These are phyloP conservation scores for Dianthus caryophyllus DNA, from an alignment of 148 eudicot species.

Conservation along the genomic window DNA sequence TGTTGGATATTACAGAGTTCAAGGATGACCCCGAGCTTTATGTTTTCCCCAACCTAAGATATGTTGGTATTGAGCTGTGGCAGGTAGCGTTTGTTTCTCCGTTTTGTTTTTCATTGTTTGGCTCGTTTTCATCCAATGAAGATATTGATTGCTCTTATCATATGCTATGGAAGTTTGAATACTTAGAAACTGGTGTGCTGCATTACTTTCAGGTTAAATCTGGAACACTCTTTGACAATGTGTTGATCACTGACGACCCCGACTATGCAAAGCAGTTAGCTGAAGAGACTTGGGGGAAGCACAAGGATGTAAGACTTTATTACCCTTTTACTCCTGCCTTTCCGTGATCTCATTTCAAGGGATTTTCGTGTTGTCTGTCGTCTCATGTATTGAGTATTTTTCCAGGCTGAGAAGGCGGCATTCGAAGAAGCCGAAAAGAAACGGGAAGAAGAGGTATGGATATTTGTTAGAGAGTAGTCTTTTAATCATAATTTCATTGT, in stretches of 20 bases:
- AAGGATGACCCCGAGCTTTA: conserved; percentile 93
- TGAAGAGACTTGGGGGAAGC: conserved; percentile 96
- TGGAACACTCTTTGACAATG: conserved; percentile 95
- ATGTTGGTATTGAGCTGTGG: conserved; percentile 96
- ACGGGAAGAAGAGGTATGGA: conserved; percentile 63
- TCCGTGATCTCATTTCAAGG: not conserved
- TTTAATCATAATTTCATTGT: not conserved
- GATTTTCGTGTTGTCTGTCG: conserved; percentile 11
- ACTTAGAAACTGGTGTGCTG: not conserved
- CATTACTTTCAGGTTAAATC: conserved; percentile 69
- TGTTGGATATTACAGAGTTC: conserved; percentile 48
- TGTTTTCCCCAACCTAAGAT: conserved; percentile 76
- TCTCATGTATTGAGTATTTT: not conserved
- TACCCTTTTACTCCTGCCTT: not conserved
- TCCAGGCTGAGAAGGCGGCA: conserved; percentile 90
- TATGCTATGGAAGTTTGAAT: not conserved
- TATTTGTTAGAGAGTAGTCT: not conserved
- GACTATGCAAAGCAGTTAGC: conserved; percentile 82
- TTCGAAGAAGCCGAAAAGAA: conserved; percentile 92
- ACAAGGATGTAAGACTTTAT: conserved; percentile 65
- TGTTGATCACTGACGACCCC: conserved; percentile 80
- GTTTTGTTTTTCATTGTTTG: not conserved
- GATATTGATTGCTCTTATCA: not conserved
- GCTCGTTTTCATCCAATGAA: not conserved
- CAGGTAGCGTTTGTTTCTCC: conserved; percentile 47